Base-by-base conservation (phyloP, 176 grass and related monocot genomes). In the Rhipidocladum racemiflorum region DNA sequence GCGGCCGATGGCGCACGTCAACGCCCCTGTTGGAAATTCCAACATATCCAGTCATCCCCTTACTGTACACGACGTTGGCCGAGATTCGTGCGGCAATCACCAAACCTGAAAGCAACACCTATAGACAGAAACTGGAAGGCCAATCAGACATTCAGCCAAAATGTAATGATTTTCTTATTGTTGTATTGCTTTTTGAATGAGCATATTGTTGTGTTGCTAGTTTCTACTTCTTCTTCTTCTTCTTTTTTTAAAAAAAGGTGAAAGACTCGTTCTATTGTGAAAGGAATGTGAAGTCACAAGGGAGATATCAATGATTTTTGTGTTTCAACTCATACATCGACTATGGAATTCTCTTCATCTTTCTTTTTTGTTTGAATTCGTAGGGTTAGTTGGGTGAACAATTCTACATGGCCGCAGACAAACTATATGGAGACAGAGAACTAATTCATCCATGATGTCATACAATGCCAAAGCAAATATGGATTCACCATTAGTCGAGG, bases 41-140 rank as follows among this genome's bases (percentile, higher is more conserved):
- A 20, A 30, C 15, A 21, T 45, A 11, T 7, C n/a, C 57, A 27
- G 57, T 61, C 23, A 61, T 21, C 43, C 24, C 30, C 15, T 4
- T 48, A 70, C 48, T 40, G 65, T 69, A 40, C 49, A 56, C 16
- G 65, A 70, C 6, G 36, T 81, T 32, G 17, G 5, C 27, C n/a
- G 50, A 70, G 34, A 59, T 59, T 81, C 36, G 64, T 57, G 69
- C 45, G 23, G 23, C 9, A 39, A 32, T 74, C 16, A 84, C 81
- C 23, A 56, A 46, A 83, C 80, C 27, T 18, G 68, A 73, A 83
- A 73, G 56, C 42, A 27, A 49, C 66, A 14, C 36, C 9, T 12
- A 48, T 12, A 48, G 48, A 6, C 48, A 50, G 9, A 3, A 74
- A 51, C n/a, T 51, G 8, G 45, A 40, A 56, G 61, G 24, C 23